A percentile compares a stretch with the other conserved stretches of the same genome.
Conservation (phyloP, 768 basidiomycete genomes). For the Boletus huronensis region DNA sequence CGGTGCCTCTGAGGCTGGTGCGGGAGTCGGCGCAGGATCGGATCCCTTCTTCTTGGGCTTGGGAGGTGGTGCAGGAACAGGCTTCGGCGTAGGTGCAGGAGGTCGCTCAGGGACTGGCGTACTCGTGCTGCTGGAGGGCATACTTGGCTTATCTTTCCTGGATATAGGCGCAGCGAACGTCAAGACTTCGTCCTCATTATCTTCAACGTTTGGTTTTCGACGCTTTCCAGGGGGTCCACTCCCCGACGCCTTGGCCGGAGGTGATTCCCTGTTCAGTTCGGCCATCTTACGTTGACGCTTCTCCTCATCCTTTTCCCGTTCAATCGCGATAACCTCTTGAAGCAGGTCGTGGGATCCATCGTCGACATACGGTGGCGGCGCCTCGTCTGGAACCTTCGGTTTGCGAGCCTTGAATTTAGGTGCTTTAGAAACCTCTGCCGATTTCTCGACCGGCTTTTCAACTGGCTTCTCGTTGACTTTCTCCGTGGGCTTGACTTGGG, state of each 20-base stretch:
- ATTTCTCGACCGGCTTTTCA: slow-evolving; percentile 25
- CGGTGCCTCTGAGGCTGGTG: slow-evolving; percentile 24
- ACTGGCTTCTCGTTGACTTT: slow-evolving; percentile 28
- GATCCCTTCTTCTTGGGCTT: slow-evolving; percentile 44
- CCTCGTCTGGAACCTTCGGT: slow-evolving; percentile 42
- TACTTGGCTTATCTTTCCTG: slow-evolving; percentile 46
- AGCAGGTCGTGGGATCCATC: slow-evolving; percentile 80
- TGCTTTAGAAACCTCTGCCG: slow-evolving; percentile 33
- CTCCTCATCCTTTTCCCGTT: slow-evolving; percentile 60
- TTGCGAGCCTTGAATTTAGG: slow-evolving; percentile 42
- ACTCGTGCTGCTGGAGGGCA: slow-evolving; percentile 38
- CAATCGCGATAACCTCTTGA: slow-evolving; percentile 79
- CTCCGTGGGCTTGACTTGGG: slow-evolving; percentile 35
- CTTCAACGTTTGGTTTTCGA: slow-evolving; percentile 47
- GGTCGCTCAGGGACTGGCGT: slow-evolving; percentile 39
- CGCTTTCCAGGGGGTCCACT: slow-evolving; percentile 49
- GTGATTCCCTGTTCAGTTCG: slow-evolving; percentile 39
- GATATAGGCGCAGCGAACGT: slow-evolving; percentile 53
- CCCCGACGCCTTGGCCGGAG: slow-evolving; percentile 36
- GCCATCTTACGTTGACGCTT: slow-evolving; percentile 42
- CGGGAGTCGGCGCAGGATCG: slow-evolving; percentile 23
- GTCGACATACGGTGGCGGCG: slow-evolving; percentile 67
- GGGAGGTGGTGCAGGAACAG: slow-evolving; percentile 24
- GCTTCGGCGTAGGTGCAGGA: slow-evolving; percentile 24
- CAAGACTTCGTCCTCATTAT: slow-evolving; percentile 60